These are phyloP conservation scores for Noccaea bulbosa DNA, from an alignment of 345 rosid species.

Conservation along the genomic window DNA sequence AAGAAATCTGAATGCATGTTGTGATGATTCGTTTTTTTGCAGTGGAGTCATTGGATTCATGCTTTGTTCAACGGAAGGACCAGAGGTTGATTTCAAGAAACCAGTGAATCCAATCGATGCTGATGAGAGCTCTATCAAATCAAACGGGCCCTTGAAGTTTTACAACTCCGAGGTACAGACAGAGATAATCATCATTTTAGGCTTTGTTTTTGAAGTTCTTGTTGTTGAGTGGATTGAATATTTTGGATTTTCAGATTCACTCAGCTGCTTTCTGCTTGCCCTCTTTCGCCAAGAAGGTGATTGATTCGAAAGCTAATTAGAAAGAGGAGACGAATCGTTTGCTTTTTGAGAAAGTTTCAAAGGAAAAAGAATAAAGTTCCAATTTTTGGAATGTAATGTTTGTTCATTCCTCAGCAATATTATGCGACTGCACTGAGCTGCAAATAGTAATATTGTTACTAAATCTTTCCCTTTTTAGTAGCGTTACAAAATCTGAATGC, in stretches of 20 bases:
- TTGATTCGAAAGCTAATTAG: conserved; percentile 58
- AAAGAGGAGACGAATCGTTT: conserved; percentile 3
- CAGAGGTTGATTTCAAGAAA: conserved; percentile 82
- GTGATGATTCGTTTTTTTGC: conserved; percentile 16
- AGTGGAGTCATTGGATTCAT: conserved; percentile 98
- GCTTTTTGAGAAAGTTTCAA: neutral
- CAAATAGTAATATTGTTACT: neutral
- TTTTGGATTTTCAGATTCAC: conserved; percentile 64
- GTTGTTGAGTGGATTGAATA: neutral
- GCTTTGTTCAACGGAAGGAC: conserved; percentile 96
- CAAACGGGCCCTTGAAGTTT: conserved; percentile 66
- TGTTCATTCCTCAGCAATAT: neutral
- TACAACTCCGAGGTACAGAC: conserved; percentile 75
- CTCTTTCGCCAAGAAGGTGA: conserved; percentile 86
- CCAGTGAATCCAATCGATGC: conserved; percentile 73
- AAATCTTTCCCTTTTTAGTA: too few species aligned
- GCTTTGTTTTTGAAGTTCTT: neutral
- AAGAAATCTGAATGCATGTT: neutral
- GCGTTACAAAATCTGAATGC: too few species aligned
- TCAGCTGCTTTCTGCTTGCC: conserved; percentile 95
- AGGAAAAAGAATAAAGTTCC: conserved; percentile 5
- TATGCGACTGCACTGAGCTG: neutral
- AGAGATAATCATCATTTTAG: neutral
- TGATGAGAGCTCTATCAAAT: conserved; percentile 45
- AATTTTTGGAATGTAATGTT: neutral